Evolutionary conservation across 495 filamentous ascomycete species (phyloP).

Genomic region (Physcia stellaris): DNA sequence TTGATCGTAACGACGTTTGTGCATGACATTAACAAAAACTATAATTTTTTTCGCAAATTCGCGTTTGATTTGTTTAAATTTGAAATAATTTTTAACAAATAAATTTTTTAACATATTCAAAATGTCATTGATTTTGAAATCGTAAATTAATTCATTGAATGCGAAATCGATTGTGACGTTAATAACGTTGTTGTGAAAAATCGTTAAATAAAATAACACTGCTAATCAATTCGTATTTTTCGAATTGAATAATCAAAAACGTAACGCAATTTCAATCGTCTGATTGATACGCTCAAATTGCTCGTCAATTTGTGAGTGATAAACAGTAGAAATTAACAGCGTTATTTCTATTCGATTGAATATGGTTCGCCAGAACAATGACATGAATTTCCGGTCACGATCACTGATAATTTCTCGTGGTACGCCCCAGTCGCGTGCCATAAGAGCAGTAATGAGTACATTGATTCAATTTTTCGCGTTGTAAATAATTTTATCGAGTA

Average conservation of each 20-base stretch:
- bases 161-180: not conserved
- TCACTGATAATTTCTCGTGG: constrained; percentile 2
- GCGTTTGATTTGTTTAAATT: not conserved
- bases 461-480: not conserved
- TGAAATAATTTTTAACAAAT: not conserved
- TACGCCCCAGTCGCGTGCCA: not conserved
- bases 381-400: constrained; percentile 2
- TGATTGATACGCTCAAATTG: constrained; percentile 12
- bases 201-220: not conserved
- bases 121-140: not conserved
- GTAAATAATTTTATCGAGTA: not conserved
- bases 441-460: not conserved
- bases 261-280: constrained; percentile 9
- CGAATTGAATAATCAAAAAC: constrained; percentile 2
- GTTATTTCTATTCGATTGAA: not conserved
- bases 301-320: constrained; percentile 14
- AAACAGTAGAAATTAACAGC: constrained; percentile 2
- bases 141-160: not conserved
- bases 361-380: not conserved
- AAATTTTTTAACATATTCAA: not conserved
- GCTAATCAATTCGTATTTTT: not conserved
- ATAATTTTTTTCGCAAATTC: not conserved
- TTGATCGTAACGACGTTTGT: not conserved
- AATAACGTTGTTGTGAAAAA: not conserved
- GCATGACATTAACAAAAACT: not conserved